Conservation (phyloP, 257 asterid genomes). For the Solanum megistacrolobum region DNA sequence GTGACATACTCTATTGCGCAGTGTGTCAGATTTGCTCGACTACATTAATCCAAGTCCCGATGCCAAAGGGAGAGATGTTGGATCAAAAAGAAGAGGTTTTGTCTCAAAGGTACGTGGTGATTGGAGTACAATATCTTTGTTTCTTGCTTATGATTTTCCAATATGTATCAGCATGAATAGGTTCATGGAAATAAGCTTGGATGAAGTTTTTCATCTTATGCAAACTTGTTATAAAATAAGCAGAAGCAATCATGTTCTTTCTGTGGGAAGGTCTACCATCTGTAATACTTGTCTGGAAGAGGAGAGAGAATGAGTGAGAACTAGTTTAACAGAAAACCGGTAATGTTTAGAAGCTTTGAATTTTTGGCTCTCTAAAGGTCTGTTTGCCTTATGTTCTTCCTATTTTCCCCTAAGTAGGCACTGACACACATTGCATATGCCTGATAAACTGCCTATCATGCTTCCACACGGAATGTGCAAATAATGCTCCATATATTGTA, state of each 20-base stretch:
- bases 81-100: slow-evolving; percentile 59
- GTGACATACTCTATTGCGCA: slow-evolving; percentile 26
- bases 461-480: background rate
- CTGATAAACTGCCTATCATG: background rate
- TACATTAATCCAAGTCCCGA: slow-evolving; percentile 76
- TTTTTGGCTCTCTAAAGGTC: background rate
- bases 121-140: background rate
- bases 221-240: background rate
- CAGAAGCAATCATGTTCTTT: background rate
- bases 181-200: background rate
- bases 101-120: slow-evolving; percentile 42
- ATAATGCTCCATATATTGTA: background rate
- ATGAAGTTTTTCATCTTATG: background rate
- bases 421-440: background rate
- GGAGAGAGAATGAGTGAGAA: background rate
- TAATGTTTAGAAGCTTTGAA: background rate
- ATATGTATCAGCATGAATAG: background rate
- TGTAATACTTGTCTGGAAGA: background rate
- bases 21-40: slow-evolving; percentile 98
- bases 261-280: background rate
- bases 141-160: slow-evolving; percentile 6
- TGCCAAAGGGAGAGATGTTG: slow-evolving; percentile 71
- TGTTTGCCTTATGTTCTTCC: background rate
- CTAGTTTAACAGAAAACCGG: background rate
- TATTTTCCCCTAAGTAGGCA: background rate